Conservation (phyloP, 371 early-diverging fungal species). For the Synchytrium microbalum region DNA sequence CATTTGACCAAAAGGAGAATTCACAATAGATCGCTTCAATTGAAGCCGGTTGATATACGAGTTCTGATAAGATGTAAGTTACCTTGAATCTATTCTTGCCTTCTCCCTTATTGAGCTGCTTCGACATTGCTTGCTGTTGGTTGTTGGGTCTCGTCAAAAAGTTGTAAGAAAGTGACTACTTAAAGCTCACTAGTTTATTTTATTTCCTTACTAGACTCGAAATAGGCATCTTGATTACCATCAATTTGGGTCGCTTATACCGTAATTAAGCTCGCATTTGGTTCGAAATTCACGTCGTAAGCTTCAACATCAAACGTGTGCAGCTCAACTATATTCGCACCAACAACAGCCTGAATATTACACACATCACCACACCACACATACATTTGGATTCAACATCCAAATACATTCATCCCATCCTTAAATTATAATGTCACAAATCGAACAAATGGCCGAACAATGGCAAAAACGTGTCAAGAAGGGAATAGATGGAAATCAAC, state of each 20-base stretch:
- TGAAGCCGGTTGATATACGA: background rate
- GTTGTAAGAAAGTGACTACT: conserved; percentile 11
- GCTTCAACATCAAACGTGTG: conserved; percentile 53
- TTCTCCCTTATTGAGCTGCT: conserved; percentile 55
- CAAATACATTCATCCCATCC: too few species aligned
- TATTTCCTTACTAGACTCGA: background rate
- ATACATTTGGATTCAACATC: too few species aligned
- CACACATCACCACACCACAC: too few species aligned
- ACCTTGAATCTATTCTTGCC: conserved; percentile 67
- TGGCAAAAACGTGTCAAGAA: background rate
- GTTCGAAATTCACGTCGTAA: conserved; percentile 72
- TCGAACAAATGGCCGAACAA: background rate
- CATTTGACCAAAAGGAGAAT: background rate
- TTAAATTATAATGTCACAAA: background rate
- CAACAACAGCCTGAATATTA: conserved; percentile 56
- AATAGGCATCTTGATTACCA: too few species aligned
- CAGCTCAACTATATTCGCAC: conserved; percentile 60
- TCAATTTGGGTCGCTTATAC: too few species aligned
- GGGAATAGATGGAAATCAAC: background rate
- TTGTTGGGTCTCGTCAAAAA: conserved; percentile 12
- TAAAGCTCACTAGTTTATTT: conserved; percentile 9
- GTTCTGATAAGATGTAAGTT: conserved; percentile 1
- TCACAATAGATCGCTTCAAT: conserved; percentile 1
- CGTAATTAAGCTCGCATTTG: too few species aligned
- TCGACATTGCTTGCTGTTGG: conserved; percentile 10